Evolutionary conservation across 2,329 filamentous ascomycete genomes (phyloP).

Genomic region (Ophiostoma pallidulum): DNA sequence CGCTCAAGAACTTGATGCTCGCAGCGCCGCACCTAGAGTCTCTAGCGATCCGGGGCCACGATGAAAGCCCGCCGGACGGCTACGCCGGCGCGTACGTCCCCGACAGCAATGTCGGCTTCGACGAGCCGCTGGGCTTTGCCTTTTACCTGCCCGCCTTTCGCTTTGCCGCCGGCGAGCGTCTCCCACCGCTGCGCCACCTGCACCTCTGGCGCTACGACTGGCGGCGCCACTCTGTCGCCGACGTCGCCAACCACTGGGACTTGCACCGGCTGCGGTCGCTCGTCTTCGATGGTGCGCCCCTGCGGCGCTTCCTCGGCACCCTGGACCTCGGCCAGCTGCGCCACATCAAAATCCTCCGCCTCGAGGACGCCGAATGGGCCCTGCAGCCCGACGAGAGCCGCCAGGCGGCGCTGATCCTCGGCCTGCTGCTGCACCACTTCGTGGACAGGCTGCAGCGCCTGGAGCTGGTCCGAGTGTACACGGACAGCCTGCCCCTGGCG

Average conservation of each 20-base stretch:
- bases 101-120: constrained; percentile 32
- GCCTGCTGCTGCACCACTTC: constrained; percentile 29
- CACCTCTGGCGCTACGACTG: constrained; percentile 40
- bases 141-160: constrained; percentile 33
- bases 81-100: constrained; percentile 25
- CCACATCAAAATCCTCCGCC: constrained; percentile 28
- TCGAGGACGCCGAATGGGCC: constrained; percentile 36
- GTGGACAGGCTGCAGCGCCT: constrained; percentile 30
- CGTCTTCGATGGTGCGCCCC: constrained; percentile 33
- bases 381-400: constrained; percentile 24
- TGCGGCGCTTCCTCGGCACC: constrained; percentile 35
- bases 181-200: constrained; percentile 34
- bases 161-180: constrained; percentile 30
- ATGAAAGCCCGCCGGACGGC: constrained; percentile 14
- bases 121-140: constrained; percentile 22
- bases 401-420: constrained; percentile 32
- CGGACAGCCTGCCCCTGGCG: constrained; percentile 30
- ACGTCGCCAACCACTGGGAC: constrained; percentile 36
- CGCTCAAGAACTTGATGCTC: not conserved
- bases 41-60: not conserved
- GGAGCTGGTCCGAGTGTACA: constrained; percentile 32
- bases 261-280: constrained; percentile 34
- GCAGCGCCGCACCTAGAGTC: not conserved
- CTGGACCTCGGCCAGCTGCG: constrained; percentile 29
- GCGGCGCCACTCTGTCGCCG: constrained; percentile 29